Conservation (phyloP, 2,329 filamentous ascomycete species). For the Trichoderma aggressivum region DNA sequence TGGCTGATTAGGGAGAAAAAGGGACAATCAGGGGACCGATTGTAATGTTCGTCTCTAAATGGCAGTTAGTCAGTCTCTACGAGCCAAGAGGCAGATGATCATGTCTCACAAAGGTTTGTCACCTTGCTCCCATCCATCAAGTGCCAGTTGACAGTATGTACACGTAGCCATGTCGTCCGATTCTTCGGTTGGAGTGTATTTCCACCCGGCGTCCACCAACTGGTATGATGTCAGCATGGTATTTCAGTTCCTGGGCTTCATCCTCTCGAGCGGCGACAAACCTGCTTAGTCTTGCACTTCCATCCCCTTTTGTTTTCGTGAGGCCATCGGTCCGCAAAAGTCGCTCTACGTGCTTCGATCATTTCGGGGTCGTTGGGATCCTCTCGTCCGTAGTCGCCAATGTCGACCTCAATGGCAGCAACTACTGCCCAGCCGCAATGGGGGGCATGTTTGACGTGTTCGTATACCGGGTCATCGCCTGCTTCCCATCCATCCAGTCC, state of each 20-base stretch:
- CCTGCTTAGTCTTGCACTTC: conserved; percentile 87
- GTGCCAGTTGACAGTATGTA: conserved; percentile 80
- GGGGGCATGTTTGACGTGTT: conserved; percentile 80
- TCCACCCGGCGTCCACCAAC: conserved; percentile 92
- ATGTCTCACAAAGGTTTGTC: conserved; percentile 77
- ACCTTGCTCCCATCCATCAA: conserved; percentile 91
- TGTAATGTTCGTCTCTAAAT: conserved; percentile 76
- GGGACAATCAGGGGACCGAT: conserved; percentile 71
- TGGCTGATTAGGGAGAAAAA: conserved; percentile 72
- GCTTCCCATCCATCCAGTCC: conserved; percentile 89
- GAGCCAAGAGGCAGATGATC: neutral
- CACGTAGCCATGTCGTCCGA: conserved; percentile 89
- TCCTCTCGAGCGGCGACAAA: conserved; percentile 35
- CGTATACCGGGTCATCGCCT: conserved; percentile 75
- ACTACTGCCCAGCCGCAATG: conserved; percentile 85
- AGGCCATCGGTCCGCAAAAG: conserved; percentile 83
- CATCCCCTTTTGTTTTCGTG: conserved; percentile 85
- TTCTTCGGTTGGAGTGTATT: conserved; percentile 79
- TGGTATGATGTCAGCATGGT: conserved; percentile 35
- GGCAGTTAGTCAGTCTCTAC: neutral
- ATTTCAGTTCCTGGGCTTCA: neutral
- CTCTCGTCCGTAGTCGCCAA: conserved; percentile 61
- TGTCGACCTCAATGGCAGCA: conserved; percentile 57
- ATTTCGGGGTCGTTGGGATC: conserved; percentile 72
- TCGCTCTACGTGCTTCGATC: conserved; percentile 73